Conservation (phyloP, 768 basidiomycete species). For the Exidia glandulosa region DNA sequence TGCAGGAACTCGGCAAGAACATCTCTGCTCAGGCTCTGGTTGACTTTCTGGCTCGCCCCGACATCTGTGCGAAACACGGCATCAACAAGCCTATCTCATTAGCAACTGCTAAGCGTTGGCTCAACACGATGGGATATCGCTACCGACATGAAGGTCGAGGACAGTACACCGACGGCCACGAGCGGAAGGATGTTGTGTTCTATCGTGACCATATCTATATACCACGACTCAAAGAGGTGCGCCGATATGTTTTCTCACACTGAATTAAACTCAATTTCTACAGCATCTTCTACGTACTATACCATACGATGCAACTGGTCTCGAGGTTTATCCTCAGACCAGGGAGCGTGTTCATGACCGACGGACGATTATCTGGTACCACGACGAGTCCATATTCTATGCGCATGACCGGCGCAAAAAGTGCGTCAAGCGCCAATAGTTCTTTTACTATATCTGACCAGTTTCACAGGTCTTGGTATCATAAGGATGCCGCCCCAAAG, state of each 20-base stretch:
- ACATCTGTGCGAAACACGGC: constrained; percentile 4
- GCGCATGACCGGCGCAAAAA: constrained; percentile 8
- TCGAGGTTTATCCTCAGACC: neutral
- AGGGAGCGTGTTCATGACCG: neutral
- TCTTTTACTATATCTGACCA: no score
- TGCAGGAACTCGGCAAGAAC: constrained; percentile 15
- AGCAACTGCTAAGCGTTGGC: constrained; percentile 21
- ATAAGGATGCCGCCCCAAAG: constrained; percentile 2
- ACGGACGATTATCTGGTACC: neutral
- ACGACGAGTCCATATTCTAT: constrained; percentile 14
- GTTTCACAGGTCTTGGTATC: constrained; percentile 3
- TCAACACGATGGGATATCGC: constrained; percentile 22
- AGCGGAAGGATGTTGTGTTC: constrained; percentile 12
- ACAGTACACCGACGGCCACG: constrained; percentile 30
- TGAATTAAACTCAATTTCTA: no score
- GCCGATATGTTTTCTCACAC: neutral
- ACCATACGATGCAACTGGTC: neutral
- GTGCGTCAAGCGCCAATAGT: neutral
- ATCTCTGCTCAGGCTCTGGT: constrained; percentile 22
- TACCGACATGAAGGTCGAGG: constrained; percentile 20
- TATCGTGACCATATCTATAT: constrained; percentile 1
- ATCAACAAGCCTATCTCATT: constrained; percentile 9
- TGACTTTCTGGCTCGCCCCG: constrained; percentile 14
- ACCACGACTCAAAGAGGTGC: neutral
- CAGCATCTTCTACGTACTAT: neutral